phyloP scores from a whole-genome alignment of 805 yeast species.

The Wickerhamiella parazyma region DNA sequence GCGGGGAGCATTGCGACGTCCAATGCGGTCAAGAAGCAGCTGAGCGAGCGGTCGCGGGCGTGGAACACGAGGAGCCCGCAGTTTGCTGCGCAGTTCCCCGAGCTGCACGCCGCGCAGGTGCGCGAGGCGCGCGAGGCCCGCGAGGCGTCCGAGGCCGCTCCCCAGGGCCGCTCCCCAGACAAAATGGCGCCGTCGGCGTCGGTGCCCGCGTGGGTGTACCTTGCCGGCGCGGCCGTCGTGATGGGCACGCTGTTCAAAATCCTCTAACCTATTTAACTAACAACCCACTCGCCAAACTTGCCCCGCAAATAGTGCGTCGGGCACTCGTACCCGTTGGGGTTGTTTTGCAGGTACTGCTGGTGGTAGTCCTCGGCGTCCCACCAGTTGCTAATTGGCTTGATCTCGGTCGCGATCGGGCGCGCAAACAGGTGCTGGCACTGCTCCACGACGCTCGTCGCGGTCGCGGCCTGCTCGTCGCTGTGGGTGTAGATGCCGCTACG shows the following conservation, averaged over 20 bases:
- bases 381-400: slow-evolving; percentile 55
- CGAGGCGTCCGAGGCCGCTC: no score
- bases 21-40: slow-evolving; percentile 39
- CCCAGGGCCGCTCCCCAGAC: no score
- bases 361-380: slow-evolving; percentile 96
- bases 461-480: slow-evolving; percentile 33
- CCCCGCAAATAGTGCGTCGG: slow-evolving; percentile 70
- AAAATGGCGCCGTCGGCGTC: background rate
- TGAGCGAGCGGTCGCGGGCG: slow-evolving; percentile 43
- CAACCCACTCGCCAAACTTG: slow-evolving; percentile 8
- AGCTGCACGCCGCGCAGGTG: slow-evolving; percentile 26
- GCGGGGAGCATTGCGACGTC: slow-evolving; percentile 61
- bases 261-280: background rate
- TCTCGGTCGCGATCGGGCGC: slow-evolving; percentile 50
- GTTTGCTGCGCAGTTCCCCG: slow-evolving; percentile 57
- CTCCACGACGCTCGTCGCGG: slow-evolving; percentile 35
- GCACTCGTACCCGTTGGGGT: slow-evolving; percentile 81
- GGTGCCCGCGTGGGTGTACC: slow-evolving; percentile 2
- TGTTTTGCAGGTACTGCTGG: slow-evolving; percentile 63
- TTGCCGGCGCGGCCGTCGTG: background rate
- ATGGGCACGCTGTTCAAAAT: slow-evolving; percentile 5
- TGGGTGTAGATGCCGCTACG: slow-evolving; percentile 69
- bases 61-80: slow-evolving; percentile 39
- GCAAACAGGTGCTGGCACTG: slow-evolving; percentile 62
- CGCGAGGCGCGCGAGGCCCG: background rate